A percentile compares a stretch with the other conserved stretches of the same genome.
These are phyloP conservation scores for Apiospora phragmitis DNA, from an alignment of 2,329 filamentous ascomycete genomes.

Conservation along the genomic window DNA sequence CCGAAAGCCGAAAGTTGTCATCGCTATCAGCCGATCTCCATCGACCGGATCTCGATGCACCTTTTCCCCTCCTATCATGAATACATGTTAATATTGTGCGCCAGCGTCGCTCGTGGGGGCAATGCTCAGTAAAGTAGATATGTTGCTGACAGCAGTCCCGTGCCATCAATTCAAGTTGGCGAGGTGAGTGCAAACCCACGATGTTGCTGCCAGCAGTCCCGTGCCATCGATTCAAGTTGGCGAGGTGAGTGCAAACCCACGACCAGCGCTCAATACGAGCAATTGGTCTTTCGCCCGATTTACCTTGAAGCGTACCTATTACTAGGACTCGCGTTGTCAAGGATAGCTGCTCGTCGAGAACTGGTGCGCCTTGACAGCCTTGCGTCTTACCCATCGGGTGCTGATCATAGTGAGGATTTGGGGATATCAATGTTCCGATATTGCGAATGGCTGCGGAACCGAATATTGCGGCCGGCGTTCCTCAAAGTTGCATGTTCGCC, in stretches of 20 bases:
- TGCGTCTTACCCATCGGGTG: background rate
- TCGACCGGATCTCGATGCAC: background rate
- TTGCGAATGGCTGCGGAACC: background rate
- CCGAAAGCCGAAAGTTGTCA: background rate
- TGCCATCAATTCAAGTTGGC: background rate
- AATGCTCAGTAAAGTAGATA: background rate
- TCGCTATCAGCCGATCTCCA: constrained; percentile 1
- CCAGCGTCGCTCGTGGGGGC: background rate
- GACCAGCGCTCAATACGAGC: background rate
- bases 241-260: background rate
- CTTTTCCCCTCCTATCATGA: background rate
- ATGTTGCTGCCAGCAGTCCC: background rate
- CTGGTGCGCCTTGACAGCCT: background rate
- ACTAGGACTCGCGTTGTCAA: background rate
- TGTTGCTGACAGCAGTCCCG: background rate
- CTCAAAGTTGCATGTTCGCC: constrained; percentile 40
- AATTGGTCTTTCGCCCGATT: background rate
- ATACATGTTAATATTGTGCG: background rate
- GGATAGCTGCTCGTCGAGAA: background rate
- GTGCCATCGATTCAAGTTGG: background rate
- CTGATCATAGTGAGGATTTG: background rate
- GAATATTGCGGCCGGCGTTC: background rate
- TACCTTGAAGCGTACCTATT: background rate
- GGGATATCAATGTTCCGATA: background rate
- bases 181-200: background rate